Evolutionary conservation across 2,329 filamentous ascomycete genomes (phyloP).

Genomic region (Ascochyta viciae-villosae): DNA sequence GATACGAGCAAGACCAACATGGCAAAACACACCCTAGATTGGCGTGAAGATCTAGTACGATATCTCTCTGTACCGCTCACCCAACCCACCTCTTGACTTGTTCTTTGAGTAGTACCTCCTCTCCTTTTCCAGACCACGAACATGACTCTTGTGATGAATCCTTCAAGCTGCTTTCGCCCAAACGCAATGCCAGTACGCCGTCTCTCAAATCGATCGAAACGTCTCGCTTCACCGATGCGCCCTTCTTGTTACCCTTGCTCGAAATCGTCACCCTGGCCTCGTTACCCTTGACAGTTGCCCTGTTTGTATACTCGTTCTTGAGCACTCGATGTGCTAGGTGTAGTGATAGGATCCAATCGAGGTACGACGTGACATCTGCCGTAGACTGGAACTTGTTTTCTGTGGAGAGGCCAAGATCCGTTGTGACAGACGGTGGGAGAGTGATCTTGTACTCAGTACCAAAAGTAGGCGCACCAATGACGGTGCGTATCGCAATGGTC

Average conservation of each 20-base stretch:
- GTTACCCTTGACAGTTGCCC: constrained; percentile 26
- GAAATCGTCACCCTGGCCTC: constrained; percentile 35
- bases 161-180: constrained; percentile 8
- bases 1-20: neutral
- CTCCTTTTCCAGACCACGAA: constrained; percentile 33
- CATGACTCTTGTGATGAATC: constrained; percentile 26
- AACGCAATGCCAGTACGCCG: constrained; percentile 26
- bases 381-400: constrained; percentile 40
- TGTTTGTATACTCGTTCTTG: constrained; percentile 29
- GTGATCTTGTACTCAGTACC: constrained; percentile 46
- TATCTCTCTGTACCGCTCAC: neutral
- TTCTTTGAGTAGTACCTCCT: constrained; percentile 26
- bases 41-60: neutral
- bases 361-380: constrained; percentile 39
- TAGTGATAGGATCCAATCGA: constrained; percentile 44
- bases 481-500: constrained; percentile 40
- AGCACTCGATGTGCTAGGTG: constrained; percentile 41
- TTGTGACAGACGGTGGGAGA: constrained; percentile 37
- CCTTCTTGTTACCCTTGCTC: constrained; percentile 31
- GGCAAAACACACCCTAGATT: no score
- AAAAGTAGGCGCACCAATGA: constrained; percentile 42
- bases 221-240: constrained; percentile 23
- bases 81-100: constrained; percentile 37
- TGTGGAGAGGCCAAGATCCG: constrained; percentile 37
- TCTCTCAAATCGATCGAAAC: constrained; percentile 30